Evolutionary conservation across 805 yeast species (phyloP).

Genomic region (Ogataea pini): DNA sequence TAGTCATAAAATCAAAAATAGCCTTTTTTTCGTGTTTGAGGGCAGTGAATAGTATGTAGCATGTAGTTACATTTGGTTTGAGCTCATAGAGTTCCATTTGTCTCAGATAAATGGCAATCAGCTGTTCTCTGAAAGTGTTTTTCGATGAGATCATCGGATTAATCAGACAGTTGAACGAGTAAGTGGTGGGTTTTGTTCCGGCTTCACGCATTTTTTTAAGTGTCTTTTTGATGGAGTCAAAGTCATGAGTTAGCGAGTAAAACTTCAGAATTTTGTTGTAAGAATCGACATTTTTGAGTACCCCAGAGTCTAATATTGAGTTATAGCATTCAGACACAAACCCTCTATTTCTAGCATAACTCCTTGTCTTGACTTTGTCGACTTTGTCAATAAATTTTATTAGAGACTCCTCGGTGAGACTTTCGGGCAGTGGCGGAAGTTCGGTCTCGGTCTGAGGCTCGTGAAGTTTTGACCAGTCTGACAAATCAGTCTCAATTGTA

Average conservation of each 20-base stretch:
- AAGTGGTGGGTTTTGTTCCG: conserved; percentile 15
- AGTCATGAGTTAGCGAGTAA: conserved; percentile 17
- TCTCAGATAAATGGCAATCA: conserved; percentile 17
- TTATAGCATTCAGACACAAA: conserved; percentile 13
- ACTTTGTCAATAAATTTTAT: conserved; percentile 12
- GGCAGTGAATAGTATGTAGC: conserved; percentile 23
- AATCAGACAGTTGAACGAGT: conserved; percentile 22
- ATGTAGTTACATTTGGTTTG: conserved; percentile 25
- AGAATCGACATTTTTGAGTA: conserved; percentile 9
- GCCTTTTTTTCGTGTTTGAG: conserved; percentile 10
- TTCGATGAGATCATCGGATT: conserved; percentile 16
- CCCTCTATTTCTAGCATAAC: conserved; percentile 7
- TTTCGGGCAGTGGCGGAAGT: conserved; percentile 13
- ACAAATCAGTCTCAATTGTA: conserved; percentile 4
- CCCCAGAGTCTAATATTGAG: conserved; percentile 16
- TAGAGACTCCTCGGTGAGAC: conserved; percentile 10
- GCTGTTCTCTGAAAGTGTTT: conserved; percentile 9
- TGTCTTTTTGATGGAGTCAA: conserved; percentile 8
- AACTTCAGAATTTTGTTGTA: conserved; percentile 23
- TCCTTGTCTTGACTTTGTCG: conserved; percentile 15
- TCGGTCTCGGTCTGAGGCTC: conserved; percentile 9
- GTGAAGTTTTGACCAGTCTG: conserved; percentile 6
- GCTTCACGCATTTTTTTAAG: conserved; percentile 10
- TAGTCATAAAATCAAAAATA: conserved; percentile 14
- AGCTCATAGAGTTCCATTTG: conserved; percentile 17